These are phyloP conservation scores for Coniella vitis DNA, from an alignment of 2,329 filamentous ascomycete species.

Conservation along the genomic window DNA sequence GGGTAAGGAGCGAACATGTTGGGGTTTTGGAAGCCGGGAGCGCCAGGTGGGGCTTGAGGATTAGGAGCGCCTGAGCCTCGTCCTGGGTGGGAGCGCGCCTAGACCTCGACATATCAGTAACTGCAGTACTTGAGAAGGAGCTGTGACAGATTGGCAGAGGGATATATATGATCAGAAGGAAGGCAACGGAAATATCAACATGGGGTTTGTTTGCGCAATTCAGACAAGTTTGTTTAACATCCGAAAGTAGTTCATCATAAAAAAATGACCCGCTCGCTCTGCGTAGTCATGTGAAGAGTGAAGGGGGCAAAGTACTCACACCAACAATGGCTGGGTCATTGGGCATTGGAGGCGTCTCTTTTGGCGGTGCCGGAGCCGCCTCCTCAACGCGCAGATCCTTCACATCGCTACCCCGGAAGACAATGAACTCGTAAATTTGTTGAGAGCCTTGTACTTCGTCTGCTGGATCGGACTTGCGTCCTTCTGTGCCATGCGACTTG, in stretches of 20 bases:
- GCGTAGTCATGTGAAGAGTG: slow-evolving; percentile 9
- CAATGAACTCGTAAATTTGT: slow-evolving; percentile 95
- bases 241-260: slow-evolving; percentile 94
- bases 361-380: slow-evolving; percentile 56
- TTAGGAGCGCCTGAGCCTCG: slow-evolving; percentile 12
- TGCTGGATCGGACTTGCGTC: slow-evolving; percentile 67
- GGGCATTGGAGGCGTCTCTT: slow-evolving; percentile 72
- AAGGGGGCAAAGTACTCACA: slow-evolving; percentile 58
- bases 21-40: slow-evolving; percentile 21
- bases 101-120: slow-evolving; percentile 23
- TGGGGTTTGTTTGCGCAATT: slow-evolving; percentile 80
- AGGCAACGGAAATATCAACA: slow-evolving; percentile 99
- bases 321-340: slow-evolving; percentile 95
- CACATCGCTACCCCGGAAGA: slow-evolving; percentile 96
- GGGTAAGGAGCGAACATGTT: slow-evolving; percentile 23
- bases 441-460: slow-evolving; percentile 81
- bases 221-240: slow-evolving; percentile 83
- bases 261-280: slow-evolving; percentile 22
- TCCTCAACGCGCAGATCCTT: slow-evolving; percentile 96
- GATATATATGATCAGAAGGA: slow-evolving; percentile 76
- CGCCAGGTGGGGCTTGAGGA: slow-evolving; percentile 18
- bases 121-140: slow-evolving; percentile 9
- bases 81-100: slow-evolving; percentile 34
- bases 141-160: slow-evolving; percentile 17
- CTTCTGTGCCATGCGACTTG: slow-evolving; percentile 88